phyloP scores from a whole-genome alignment of 2,329 filamentous ascomycete genomes.

The Neonectria coccinea region DNA sequence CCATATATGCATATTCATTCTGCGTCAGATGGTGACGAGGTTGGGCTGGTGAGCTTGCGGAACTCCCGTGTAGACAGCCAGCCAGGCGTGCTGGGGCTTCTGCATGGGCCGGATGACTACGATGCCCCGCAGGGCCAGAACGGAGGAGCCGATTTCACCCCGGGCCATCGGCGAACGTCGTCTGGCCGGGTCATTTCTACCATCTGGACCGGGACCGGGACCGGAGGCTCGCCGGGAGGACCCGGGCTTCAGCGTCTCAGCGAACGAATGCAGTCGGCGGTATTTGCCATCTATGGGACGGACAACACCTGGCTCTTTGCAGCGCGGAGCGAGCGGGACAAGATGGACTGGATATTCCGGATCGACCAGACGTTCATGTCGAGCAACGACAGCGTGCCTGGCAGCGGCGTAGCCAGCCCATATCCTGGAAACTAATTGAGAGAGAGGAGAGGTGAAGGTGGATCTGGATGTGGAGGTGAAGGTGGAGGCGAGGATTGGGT shows the following conservation, averaged over 20 bases:
- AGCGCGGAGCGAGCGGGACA: constrained; percentile 87
- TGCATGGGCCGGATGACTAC: constrained; percentile 64
- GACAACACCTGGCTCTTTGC: constrained; percentile 97
- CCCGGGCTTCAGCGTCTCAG: constrained; percentile 64
- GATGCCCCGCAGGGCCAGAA: constrained; percentile 51
- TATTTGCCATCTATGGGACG: constrained; percentile 94
- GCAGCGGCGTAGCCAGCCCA: constrained; percentile 53
- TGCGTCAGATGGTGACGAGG: constrained; percentile 86
- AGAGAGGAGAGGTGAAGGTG: constrained; percentile 11
- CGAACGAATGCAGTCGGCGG: constrained; percentile 73
- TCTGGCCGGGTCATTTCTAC: constrained; percentile 67
- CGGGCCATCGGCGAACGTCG: constrained; percentile 61
- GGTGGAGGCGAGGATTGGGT: constrained; percentile 9
- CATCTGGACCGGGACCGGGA: constrained; percentile 64
- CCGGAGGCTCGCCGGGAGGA: constrained; percentile 43
- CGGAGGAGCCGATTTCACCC: constrained; percentile 53
- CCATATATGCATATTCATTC: constrained; percentile 94
- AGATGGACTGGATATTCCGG: constrained; percentile 96
- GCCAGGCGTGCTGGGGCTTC: constrained; percentile 84
- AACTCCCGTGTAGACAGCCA: constrained; percentile 94
- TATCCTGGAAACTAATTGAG: constrained; percentile 49
- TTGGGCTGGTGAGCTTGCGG: constrained; percentile 87
- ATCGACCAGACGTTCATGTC: constrained; percentile 84
- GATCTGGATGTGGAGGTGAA: background rate
- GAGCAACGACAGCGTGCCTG: constrained; percentile 56